Percentiles rank a stretch among this genome's conserved stretches.
Evolutionary conservation across 2,329 filamentous ascomycete species (phyloP).

Genomic region (Arthrobotrys sphaeroides): DNA sequence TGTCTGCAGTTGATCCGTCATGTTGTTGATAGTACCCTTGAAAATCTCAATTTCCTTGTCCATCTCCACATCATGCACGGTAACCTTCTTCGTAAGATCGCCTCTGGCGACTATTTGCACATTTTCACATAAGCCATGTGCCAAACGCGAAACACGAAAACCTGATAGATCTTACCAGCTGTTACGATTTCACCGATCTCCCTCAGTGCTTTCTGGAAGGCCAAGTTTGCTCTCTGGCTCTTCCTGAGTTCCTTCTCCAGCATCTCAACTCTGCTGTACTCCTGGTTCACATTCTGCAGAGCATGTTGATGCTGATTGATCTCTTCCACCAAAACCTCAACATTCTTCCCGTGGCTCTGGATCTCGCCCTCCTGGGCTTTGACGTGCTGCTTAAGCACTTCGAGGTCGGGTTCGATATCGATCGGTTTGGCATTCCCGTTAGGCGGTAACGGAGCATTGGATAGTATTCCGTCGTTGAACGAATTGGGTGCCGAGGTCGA

Average conservation of each 20-base stretch:
- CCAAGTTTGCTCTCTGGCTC: slow-evolving; percentile 96
- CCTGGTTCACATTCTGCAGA: slow-evolving; percentile 86
- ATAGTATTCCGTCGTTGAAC: slow-evolving; percentile 31
- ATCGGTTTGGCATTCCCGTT: slow-evolving; percentile 27
- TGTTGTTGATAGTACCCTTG: slow-evolving; percentile 97
- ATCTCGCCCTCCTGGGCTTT: slow-evolving; percentile 58
- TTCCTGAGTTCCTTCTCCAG: slow-evolving; percentile 94
- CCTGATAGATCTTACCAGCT: slow-evolving; percentile 63
- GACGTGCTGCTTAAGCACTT: slow-evolving; percentile 57
- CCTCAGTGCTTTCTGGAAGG: slow-evolving; percentile 94
- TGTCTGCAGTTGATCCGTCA: slow-evolving; percentile 97
- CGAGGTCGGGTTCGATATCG: slow-evolving; percentile 54
- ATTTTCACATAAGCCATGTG: background rate
- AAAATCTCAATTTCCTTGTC: slow-evolving; percentile 98
- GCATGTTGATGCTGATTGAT: slow-evolving; percentile 86
- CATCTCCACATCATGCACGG: slow-evolving; percentile 95
- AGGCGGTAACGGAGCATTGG: slow-evolving; percentile 10
- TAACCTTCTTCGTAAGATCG: slow-evolving; percentile 94
- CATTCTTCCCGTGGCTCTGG: slow-evolving; percentile 72
- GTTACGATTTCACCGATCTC: slow-evolving; percentile 98
- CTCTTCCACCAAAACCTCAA: slow-evolving; percentile 91
- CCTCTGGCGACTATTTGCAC: slow-evolving; percentile 77
- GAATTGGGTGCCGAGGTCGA: background rate
- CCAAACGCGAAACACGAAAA: background rate
- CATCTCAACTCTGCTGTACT: slow-evolving; percentile 85